Percentiles rank a stretch among this genome's conserved stretches.
phyloP scores from a whole-genome alignment of 2,329 filamentous ascomycete species.

The Talaromyces atroroseus region DNA sequence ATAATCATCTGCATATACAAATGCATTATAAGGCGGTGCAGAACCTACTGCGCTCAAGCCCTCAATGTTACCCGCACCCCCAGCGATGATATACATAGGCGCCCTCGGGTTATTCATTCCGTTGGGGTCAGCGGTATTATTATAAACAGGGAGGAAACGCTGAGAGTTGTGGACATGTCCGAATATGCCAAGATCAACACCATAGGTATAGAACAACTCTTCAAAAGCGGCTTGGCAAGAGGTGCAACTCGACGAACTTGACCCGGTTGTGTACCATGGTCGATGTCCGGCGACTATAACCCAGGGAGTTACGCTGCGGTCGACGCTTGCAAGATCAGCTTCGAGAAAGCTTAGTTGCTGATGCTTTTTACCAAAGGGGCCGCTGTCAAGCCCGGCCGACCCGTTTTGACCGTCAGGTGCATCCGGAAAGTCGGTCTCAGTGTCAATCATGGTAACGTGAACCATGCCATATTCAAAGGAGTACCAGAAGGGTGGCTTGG shows the following conservation, averaged over 20 bases:
- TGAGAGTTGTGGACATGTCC: slow-evolving; percentile 57
- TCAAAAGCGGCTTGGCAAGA: slow-evolving; percentile 52
- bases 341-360: slow-evolving; percentile 53
- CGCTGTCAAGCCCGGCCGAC: slow-evolving; percentile 40
- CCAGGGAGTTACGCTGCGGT: slow-evolving; percentile 53
- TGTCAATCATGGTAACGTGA: slow-evolving; percentile 52
- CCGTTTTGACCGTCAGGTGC: slow-evolving; percentile 45
- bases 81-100: slow-evolving; percentile 53
- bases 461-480: slow-evolving; percentile 56
- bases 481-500: slow-evolving; percentile 41
- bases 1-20: slow-evolving; percentile 36
- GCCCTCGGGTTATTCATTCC: slow-evolving; percentile 47
- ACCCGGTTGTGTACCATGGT: slow-evolving; percentile 45
- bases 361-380: slow-evolving; percentile 45
- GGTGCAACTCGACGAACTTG: slow-evolving; percentile 32
- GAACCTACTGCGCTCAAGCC: slow-evolving; percentile 42
- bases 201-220: slow-evolving; percentile 50
- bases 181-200: slow-evolving; percentile 53
- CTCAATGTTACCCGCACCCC: slow-evolving; percentile 54
- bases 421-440: slow-evolving; percentile 51
- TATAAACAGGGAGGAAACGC: slow-evolving; percentile 37
- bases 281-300: slow-evolving; percentile 42
- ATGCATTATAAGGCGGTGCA: slow-evolving; percentile 38
- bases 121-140: slow-evolving; percentile 37
- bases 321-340: slow-evolving; percentile 52